A percentile compares a stretch with the other conserved stretches of the same genome.
Conservation (phyloP, 306 rosid species). For the Cicer judaicum region DNA sequence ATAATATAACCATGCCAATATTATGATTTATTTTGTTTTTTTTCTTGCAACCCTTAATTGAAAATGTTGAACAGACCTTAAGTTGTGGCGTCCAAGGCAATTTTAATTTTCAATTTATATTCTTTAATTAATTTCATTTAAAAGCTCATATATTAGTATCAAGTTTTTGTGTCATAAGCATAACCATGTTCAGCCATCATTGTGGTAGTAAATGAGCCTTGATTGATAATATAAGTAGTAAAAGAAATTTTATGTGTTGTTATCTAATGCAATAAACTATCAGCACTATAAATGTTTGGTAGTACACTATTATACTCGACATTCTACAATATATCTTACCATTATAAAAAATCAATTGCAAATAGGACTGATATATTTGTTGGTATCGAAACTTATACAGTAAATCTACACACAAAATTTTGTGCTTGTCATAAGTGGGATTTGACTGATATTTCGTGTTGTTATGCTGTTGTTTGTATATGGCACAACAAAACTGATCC, state of each 20-base stretch:
- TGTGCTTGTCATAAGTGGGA: no score
- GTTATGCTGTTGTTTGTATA: no score
- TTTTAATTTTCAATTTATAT: slow-evolving; percentile 16
- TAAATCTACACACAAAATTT: no score
- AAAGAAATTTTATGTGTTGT: slow-evolving; percentile 13
- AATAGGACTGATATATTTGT: slow-evolving; percentile 54
- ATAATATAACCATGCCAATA: background rate
- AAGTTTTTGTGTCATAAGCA: slow-evolving; percentile 28
- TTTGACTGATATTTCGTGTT: no score
- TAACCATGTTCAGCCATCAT: slow-evolving; percentile 4
- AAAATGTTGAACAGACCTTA: slow-evolving; percentile 84
- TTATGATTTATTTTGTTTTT: slow-evolving; percentile 37
- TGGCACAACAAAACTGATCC: no score
- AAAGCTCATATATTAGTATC: slow-evolving; percentile 18
- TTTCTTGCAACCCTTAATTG: slow-evolving; percentile 69
- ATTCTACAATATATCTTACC: slow-evolving; percentile 13
- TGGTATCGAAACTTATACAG: no score
- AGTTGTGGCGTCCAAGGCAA: slow-evolving; percentile 49
- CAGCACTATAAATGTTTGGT: background rate
- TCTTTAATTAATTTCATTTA: slow-evolving; percentile 34
- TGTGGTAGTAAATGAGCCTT: background rate
- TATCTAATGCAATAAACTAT: slow-evolving; percentile 13
- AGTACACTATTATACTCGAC: background rate
- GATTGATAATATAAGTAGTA: slow-evolving; percentile 1
- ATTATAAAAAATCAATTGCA: background rate